Percentiles rank a stretch among this genome's conserved stretches.
Conservation (phyloP, 73 alveolate genomes). For the Paramecium biaurelia region DNA sequence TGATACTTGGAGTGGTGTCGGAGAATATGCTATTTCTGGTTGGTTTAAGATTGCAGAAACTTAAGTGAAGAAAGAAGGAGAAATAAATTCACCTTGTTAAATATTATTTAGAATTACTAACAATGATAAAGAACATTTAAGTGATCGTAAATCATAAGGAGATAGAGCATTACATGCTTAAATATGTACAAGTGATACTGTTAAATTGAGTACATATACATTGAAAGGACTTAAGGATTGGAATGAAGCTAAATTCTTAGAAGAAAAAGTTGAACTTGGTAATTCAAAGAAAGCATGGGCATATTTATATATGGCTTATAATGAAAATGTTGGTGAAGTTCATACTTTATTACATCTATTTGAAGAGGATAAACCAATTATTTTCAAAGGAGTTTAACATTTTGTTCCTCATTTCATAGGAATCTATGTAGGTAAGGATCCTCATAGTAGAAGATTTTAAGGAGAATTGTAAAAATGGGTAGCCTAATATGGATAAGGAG, state of each 20-base stretch:
- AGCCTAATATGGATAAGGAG: constrained; percentile 32
- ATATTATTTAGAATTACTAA: constrained; percentile 12
- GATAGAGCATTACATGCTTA: constrained; percentile 53
- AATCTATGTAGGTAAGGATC: constrained; percentile 42
- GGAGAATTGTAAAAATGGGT: constrained; percentile 40
- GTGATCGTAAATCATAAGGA: constrained; percentile 43
- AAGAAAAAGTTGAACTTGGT: constrained; percentile 14
- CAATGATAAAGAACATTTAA: constrained; percentile 36
- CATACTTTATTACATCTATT: constrained; percentile 18
- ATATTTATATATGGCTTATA: constrained; percentile 34
- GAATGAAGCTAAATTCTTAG: constrained; percentile 56
- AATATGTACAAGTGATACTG: not conserved
- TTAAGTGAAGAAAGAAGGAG: constrained; percentile 1
- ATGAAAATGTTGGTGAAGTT: not conserved
- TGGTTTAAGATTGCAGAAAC: constrained; percentile 29
- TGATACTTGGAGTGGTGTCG: constrained; percentile 42
- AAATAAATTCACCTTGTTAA: not conserved
- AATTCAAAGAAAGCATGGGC: constrained; percentile 34
- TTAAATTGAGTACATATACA: constrained; percentile 26
- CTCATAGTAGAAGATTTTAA: constrained; percentile 13
- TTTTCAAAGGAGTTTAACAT: constrained; percentile 25
- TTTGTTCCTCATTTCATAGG: constrained; percentile 49
- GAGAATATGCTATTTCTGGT: constrained; percentile 45
- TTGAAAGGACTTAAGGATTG: constrained; percentile 28
- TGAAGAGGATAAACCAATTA: constrained; percentile 30